Percentiles rank a stretch among this genome's conserved stretches.
phyloP scores from a whole-genome alignment of 495 filamentous ascomycete species.

The Penicillium egyptiacum region DNA sequence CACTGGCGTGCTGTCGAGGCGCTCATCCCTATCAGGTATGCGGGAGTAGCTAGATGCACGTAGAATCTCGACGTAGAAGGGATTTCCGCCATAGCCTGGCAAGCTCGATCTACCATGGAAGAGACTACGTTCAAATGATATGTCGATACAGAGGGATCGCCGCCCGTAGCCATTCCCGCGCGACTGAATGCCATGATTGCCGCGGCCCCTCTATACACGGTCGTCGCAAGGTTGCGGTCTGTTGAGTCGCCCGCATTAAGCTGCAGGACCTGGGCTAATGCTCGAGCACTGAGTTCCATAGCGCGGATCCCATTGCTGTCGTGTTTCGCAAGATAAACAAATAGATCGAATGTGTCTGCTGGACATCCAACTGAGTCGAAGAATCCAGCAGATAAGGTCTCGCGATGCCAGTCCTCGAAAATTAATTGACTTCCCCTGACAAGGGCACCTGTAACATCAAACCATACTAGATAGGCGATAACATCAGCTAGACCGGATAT shows the following conservation, averaged over 20 bases:
- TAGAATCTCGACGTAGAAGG: slow-evolving; percentile 30
- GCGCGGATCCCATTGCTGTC: slow-evolving; percentile 3
- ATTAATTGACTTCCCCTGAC: slow-evolving; percentile 27
- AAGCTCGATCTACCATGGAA: slow-evolving; percentile 26
- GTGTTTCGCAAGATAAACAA: slow-evolving; percentile 27
- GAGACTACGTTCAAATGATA: slow-evolving; percentile 16
- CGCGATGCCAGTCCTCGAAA: slow-evolving; percentile 38
- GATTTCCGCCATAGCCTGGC: slow-evolving; percentile 24
- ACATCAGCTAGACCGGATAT: slow-evolving; percentile 31
- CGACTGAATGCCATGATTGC: slow-evolving; percentile 30
- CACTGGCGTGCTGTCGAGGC: slow-evolving; percentile 24
- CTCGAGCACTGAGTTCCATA: slow-evolving; percentile 23
- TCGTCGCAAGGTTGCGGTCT: slow-evolving; percentile 23
- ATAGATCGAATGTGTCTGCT: slow-evolving; percentile 32
- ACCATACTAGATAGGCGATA: slow-evolving; percentile 36
- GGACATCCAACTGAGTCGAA: slow-evolving; percentile 37
- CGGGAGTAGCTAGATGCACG: slow-evolving; percentile 31
- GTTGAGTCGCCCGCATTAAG: slow-evolving; percentile 9
- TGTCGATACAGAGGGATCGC: not conserved
- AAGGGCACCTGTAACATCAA: slow-evolving; percentile 33
- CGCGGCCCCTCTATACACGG: slow-evolving; percentile 31
- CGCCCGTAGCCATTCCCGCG: slow-evolving; percentile 3
- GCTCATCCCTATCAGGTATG: slow-evolving; percentile 27
- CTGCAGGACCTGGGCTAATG: slow-evolving; percentile 25
- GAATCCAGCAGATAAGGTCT: slow-evolving; percentile 23